These are phyloP conservation scores for Melanogaster broomeanus DNA, from an alignment of 768 basidiomycete species.

Conservation along the genomic window DNA sequence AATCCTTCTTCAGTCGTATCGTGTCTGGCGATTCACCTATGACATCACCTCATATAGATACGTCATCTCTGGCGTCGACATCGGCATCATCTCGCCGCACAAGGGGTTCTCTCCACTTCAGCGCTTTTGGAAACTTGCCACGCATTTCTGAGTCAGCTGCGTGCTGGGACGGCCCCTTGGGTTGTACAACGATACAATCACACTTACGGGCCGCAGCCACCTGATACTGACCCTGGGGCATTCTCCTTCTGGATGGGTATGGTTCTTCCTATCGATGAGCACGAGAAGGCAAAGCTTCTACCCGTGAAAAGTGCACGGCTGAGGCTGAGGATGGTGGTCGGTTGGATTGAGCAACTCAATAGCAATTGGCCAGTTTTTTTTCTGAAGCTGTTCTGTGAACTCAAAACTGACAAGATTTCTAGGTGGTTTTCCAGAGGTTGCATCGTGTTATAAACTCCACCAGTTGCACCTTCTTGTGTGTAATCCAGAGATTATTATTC, in stretches of 20 bases:
- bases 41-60: background rate
- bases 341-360: constrained; percentile 88
- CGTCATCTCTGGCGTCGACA: constrained; percentile 3
- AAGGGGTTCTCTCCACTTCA: constrained; percentile 20
- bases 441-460: constrained; percentile 45
- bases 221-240: constrained; percentile 53
- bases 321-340: constrained; percentile 81
- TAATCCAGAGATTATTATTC: constrained; percentile 8
- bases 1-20: constrained; percentile 14
- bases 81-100: constrained; percentile 3
- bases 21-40: constrained; percentile 9
- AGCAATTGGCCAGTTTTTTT: constrained; percentile 49
- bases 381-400: constrained; percentile 13
- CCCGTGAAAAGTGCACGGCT: constrained; percentile 79
- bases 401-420: constrained; percentile 21
- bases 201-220: constrained; percentile 77
- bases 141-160: constrained; percentile 59
- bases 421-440: constrained; percentile 83
- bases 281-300: constrained; percentile 84
- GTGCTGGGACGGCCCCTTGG: constrained; percentile 85
- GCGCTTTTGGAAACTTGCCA: constrained; percentile 55
- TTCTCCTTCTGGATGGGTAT: constrained; percentile 92
- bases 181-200: constrained; percentile 83
- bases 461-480: constrained; percentile 9
- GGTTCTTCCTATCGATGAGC: constrained; percentile 89